Evolutionary conservation across 148 eudicot genomes (phyloP).

Genomic region (Vaccinium vitisidaea): DNA sequence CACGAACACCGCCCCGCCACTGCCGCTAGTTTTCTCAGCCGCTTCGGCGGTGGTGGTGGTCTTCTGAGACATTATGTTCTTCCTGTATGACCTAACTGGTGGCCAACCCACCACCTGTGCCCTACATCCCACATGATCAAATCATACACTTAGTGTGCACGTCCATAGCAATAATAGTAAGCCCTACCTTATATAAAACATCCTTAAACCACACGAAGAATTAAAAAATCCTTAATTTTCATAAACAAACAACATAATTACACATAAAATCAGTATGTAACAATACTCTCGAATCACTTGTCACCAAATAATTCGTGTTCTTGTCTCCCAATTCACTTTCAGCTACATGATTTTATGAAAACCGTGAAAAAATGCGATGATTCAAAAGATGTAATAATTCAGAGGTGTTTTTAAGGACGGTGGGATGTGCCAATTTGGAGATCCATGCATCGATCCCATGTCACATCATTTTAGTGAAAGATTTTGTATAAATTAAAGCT

Average conservation of each 20-base stretch:
- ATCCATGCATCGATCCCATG: background rate
- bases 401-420: no score
- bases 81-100: slow-evolving; percentile 46
- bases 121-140: slow-evolving; percentile 17
- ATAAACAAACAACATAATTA: background rate
- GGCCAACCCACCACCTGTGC: slow-evolving; percentile 54
- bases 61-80: slow-evolving; percentile 42
- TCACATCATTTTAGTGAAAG: background rate
- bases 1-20: slow-evolving; percentile 37
- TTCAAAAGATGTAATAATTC: no score
- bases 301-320: background rate
- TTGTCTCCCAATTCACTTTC: background rate
- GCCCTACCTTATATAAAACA: background rate
- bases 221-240: background rate
- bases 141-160: background rate
- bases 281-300: background rate
- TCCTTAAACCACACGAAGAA: background rate
- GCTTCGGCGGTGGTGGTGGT: slow-evolving; percentile 20
- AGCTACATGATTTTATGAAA: background rate
- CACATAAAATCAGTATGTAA: background rate
- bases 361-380: no score
- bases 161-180: background rate
- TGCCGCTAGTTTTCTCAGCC: slow-evolving; percentile 26
- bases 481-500: no score
- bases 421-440: background rate